Base-by-base conservation (phyloP, 106 monocot genomes). In the Dactylorhiza incarnata region DNA sequence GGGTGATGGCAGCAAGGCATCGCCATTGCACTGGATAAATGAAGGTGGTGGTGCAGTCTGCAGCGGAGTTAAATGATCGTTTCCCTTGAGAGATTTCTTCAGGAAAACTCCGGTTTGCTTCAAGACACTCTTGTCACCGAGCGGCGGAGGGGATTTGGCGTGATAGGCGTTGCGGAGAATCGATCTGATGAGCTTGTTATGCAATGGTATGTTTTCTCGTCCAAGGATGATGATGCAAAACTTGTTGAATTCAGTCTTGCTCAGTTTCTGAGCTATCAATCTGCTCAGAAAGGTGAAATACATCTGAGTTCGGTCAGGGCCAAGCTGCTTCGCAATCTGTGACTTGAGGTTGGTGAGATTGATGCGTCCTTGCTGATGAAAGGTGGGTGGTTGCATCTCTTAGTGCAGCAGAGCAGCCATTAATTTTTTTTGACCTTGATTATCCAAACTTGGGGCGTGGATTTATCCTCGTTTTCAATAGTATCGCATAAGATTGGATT, bases 91-190 rank as follows among this genome's bases (percentile, higher is more conserved):
- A 9, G 72, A 55, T 83, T 74, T 74, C 74, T 78, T 83, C 25
- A 29, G 73, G 50, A 25, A 20, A 55, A 16, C 43, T 68, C 22
- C 43, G 1, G 10, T 10, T 16, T 51, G 77, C 51, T 73, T 75
- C 19, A 15, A 7, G 14, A 49, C 53, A 25, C 9, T 44, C 25
- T 74, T 73, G 11, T 61, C 78, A 16, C 9, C 6, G 0, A 74
- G 2, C 6, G 78, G 77, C 0, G 75, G 83, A 17, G 83, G 82
- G 20, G 61, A 26, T 59, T 82, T 86, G 6, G 79, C 83, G 26
- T 49, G 73, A 15, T 19, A 77, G 11, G 85, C 89, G 77, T 89
- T 89, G 65, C 72, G 81, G 67, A 89, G 76, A 29, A 89, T 81
- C 0, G 83, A 78, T 4, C 71, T 25, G 56, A 89, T 75, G 43